Evolutionary conservation across 345 rosid species (phyloP).

Genomic region (Bruguiera sexangula): DNA sequence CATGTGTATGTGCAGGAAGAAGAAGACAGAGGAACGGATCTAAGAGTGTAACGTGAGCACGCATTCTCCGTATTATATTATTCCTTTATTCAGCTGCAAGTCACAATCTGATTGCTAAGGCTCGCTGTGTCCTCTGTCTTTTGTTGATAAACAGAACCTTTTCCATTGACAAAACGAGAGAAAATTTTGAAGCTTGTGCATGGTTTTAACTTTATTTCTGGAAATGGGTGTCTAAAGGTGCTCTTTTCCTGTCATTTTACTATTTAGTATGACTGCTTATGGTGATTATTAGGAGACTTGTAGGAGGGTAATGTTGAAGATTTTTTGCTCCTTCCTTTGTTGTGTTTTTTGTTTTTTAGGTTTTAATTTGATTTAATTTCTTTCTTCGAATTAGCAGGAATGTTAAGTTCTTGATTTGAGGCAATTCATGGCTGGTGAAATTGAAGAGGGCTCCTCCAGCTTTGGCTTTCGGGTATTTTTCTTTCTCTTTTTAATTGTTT

Average conservation of each 20-base stretch:
- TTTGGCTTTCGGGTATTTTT: conserved; percentile 55
- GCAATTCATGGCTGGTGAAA: conserved; percentile 57
- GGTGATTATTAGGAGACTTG: not conserved
- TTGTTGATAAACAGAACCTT: too few relatives aligned
- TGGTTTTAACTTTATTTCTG: not conserved
- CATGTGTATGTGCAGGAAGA: too few relatives aligned
- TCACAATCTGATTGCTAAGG: too few relatives aligned
- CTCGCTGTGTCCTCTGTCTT: too few relatives aligned
- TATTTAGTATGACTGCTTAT: not conserved
- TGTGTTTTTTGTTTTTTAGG: not conserved
- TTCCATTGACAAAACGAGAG: too few relatives aligned
- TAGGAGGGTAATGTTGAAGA: not conserved
- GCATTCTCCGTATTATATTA: too few relatives aligned
- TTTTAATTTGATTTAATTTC: not conserved
- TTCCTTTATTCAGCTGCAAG: too few relatives aligned
- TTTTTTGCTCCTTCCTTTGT: not conserved
- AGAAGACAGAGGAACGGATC: too few relatives aligned
- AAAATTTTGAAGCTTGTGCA: not conserved
- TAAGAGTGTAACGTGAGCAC: too few relatives aligned
- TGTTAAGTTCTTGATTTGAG: conserved; percentile 17
- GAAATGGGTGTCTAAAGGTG: not conserved
- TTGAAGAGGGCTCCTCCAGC: conserved; percentile 51
- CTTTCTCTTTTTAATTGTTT: not conserved
- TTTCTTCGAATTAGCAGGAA: conserved; percentile 10
- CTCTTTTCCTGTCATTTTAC: not conserved